Percentiles rank a stretch among this genome's conserved stretches.
Evolutionary conservation across 1,284 basidiomycete species (phyloP).

Genomic region (Vanrija sp.): DNA sequence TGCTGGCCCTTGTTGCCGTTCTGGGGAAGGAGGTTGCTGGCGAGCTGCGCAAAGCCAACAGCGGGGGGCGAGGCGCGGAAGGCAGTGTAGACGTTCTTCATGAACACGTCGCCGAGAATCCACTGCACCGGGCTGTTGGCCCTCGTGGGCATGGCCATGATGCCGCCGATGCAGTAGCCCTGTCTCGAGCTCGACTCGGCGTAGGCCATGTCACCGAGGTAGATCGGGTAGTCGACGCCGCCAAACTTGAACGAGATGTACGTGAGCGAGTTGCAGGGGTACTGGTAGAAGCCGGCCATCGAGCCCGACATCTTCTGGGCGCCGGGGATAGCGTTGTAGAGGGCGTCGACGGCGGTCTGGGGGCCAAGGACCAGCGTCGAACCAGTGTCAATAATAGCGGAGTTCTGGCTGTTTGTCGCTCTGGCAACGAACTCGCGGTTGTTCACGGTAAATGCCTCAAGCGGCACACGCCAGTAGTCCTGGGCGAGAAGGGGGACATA

Average conservation of each 20-base stretch:
- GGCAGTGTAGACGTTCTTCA: slow-evolving; percentile 60
- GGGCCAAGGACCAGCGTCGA: slow-evolving; percentile 89
- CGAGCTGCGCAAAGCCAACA: slow-evolving; percentile 50
- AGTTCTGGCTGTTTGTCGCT: slow-evolving; percentile 9
- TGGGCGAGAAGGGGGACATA: slow-evolving; percentile 27
- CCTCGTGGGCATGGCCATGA: no score
- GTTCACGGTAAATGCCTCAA: no score
- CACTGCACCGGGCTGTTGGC: slow-evolving; percentile 49
- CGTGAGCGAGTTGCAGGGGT: not conserved
- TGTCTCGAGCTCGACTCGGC: slow-evolving; percentile 72
- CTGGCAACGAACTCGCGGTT: no score
- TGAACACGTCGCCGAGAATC: slow-evolving; percentile 91
- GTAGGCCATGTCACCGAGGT: slow-evolving; percentile 5
- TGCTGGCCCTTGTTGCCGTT: no score
- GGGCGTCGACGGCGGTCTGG: slow-evolving; percentile 55
- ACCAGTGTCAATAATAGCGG: slow-evolving; percentile 59
- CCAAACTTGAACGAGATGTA: slow-evolving; percentile 5
- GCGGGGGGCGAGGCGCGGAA: slow-evolving; percentile 51
- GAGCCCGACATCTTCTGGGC: not conserved
- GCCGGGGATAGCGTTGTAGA: slow-evolving; percentile 53
- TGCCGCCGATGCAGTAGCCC: slow-evolving; percentile 38
- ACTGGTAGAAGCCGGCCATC: not conserved
- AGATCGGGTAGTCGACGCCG: slow-evolving; percentile 6
- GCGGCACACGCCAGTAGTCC: slow-evolving; percentile 48
- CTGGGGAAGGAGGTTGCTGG: no score